Conservation (phyloP, 495 filamentous ascomycete genomes). For the Chaetomium tenue region DNA sequence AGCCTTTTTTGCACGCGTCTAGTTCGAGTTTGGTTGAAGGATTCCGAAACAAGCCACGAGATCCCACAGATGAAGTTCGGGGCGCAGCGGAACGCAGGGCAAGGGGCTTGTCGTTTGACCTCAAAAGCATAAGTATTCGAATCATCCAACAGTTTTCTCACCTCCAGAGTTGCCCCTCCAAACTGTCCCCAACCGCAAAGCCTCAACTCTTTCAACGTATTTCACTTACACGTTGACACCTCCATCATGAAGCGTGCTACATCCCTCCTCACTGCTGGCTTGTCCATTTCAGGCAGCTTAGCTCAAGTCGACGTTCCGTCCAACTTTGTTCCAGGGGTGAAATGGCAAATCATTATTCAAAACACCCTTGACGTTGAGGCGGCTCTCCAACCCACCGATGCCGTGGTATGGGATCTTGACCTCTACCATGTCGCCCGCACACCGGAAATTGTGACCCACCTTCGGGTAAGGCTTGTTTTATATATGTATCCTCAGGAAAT, state of each 20-base stretch:
- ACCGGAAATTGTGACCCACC: conserved; percentile 19
- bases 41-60: too few species aligned
- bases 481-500: background rate
- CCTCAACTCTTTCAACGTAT: background rate
- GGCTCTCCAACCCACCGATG: conserved; percentile 27
- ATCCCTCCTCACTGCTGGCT: background rate
- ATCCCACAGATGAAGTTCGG: too few species aligned
- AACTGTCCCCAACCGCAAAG: background rate
- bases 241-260: conserved; percentile 4
- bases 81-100: too few species aligned
- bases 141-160: too few species aligned
- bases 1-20: too few species aligned
- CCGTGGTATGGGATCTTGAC: conserved; percentile 32
- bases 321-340: conserved; percentile 14
- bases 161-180: too few species aligned
- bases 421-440: conserved; percentile 21
- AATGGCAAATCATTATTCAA: conserved; percentile 34
- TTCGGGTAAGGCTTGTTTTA: conserved; percentile 18
- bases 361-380: conserved; percentile 29
- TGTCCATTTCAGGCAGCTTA: background rate
- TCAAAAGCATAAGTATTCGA: too few species aligned
- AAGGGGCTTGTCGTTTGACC: too few species aligned
- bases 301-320: conserved; percentile 15
- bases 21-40: too few species aligned
- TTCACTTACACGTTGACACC: background rate